These are phyloP conservation scores for Olyra latifolia DNA, from an alignment of 176 grass and related monocot genomes.

Conservation along the genomic window DNA sequence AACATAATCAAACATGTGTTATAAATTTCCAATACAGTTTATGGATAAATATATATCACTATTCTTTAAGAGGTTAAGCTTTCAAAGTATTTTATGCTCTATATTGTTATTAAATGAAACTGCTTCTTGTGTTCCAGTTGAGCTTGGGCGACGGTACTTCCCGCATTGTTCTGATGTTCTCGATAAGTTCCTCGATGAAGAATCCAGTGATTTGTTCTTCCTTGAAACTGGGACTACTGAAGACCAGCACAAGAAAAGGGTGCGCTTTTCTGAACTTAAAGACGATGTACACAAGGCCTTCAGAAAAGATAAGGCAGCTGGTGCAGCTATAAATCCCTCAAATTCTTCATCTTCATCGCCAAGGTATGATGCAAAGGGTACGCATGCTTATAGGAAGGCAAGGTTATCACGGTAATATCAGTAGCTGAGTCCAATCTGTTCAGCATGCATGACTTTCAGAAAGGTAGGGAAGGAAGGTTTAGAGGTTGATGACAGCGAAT, in stretches of 20 bases:
- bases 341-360: conserved; percentile 44
- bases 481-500: neutral
- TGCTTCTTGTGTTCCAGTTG: conserved; percentile 52
- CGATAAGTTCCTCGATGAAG: conserved; percentile 89
- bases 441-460: neutral
- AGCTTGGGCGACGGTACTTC: conserved; percentile 78
- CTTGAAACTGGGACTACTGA: conserved; percentile 71
- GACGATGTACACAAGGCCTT: conserved; percentile 87
- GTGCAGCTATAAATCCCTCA: conserved; percentile 39
- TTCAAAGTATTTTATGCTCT: neutral
- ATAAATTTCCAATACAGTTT: neutral
- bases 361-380: conserved; percentile 25
- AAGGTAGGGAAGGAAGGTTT: neutral
- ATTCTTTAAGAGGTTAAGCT: neutral
- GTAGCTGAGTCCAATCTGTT: neutral
- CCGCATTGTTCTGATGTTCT: conserved; percentile 79
- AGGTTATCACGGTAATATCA: conserved; percentile 2
- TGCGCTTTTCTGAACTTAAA: conserved; percentile 84
- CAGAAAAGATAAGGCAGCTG: conserved; percentile 75
- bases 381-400: conserved; percentile 17
- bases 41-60: neutral
- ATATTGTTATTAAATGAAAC: neutral
- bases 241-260: conserved; percentile 63
- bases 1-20: neutral
- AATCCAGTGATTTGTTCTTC: conserved; percentile 56